phyloP scores from a whole-genome alignment of 1,284 basidiomycete species.

The Apiotrichum gracile region DNA sequence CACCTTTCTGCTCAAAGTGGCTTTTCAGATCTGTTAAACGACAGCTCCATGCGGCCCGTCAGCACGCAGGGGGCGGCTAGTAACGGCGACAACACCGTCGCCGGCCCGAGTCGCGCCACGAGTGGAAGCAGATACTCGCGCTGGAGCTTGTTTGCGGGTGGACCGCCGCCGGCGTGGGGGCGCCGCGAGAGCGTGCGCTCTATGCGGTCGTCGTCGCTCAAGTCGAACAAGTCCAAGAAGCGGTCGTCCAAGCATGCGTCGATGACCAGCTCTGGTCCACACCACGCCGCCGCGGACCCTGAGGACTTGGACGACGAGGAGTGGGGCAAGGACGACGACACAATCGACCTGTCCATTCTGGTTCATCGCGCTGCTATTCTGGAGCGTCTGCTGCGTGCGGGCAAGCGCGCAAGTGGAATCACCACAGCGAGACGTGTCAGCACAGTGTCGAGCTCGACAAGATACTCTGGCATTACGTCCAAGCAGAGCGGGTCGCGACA shows the following conservation, averaged over 20 bases:
- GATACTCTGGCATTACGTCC: not conserved
- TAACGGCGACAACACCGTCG: too few species aligned
- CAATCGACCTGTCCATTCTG: slow-evolving; percentile 23
- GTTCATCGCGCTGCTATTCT: slow-evolving; percentile 34
- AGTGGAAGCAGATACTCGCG: too few species aligned
- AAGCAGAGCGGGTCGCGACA: slow-evolving; percentile 1
- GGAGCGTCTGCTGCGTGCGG: slow-evolving; percentile 32
- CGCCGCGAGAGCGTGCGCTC: slow-evolving; percentile 10
- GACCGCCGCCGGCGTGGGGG: slow-evolving; percentile 15
- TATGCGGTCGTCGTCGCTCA: not conserved
- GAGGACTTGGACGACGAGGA: not conserved
- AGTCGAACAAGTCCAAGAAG: slow-evolving; percentile 2
- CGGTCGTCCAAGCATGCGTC: not conserved
- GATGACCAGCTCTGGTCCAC: not conserved
- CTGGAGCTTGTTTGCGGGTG: slow-evolving; percentile 13
- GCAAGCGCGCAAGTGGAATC: slow-evolving; percentile 26
- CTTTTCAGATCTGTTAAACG: not conserved
- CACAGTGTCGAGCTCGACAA: not conserved
- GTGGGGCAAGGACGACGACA: slow-evolving; percentile 2
- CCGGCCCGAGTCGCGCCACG: too few species aligned
- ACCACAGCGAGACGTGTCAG: slow-evolving; percentile 5
- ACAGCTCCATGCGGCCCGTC: too few species aligned
- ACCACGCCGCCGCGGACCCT: not conserved
- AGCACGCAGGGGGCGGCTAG: not conserved
- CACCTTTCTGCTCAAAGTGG: slow-evolving; percentile 1